Base-by-base conservation (phyloP, 352 stramenopile genomes). In the Globisporangium radiosum region DNA sequence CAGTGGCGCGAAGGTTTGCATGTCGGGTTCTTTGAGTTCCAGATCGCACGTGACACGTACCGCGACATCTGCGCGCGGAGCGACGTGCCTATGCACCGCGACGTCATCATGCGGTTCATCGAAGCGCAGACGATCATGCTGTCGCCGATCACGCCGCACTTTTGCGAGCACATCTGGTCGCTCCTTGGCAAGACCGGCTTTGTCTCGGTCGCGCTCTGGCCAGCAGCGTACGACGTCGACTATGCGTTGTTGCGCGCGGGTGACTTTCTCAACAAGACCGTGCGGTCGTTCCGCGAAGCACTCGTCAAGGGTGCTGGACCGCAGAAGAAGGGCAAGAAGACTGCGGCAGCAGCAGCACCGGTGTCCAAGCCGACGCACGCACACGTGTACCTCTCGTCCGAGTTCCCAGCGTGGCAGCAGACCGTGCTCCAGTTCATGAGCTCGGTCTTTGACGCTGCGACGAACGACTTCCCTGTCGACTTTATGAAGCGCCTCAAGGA, bases 1-100 rank as follows among this genome's bases (percentile, higher is more conserved):
- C 87, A 93, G 66, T 98, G 92, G 88, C 89, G 97, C 55, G 97
- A 99, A 60, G 98, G 96, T 54, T 78, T 99, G 25, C 96, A 99
- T 75, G 78, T 88, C n/a, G 96, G 94, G 52, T 99, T 98, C 86
- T 99, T 98, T 69, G 96, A 99, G 66, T 97, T 99, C 81, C 92
- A 99, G 72, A 94, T 98, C 65, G 95, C 96, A 40, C 90, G 97
- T 55, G 97, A 99, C 76, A 81, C 92, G 59, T 99, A 99, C 82
- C 90, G 97, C 67, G 96, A 98, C 73, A 97, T 97, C 59, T 99
- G 95, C 75, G 51, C 47, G 19, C 85, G 85, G 59, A 81, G 85
- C 49, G 72, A 90, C 57, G 71, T 85, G 45, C 59, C 86, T 11
- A 97, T 99, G 87, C 91, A 99, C 71, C 77, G 84, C 53, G 87